A percentile compares a stretch with the other conserved stretches of the same genome.
Evolutionary conservation across 2,329 filamentous ascomycete genomes (phyloP).

Genomic region (Polychaeton citri): DNA sequence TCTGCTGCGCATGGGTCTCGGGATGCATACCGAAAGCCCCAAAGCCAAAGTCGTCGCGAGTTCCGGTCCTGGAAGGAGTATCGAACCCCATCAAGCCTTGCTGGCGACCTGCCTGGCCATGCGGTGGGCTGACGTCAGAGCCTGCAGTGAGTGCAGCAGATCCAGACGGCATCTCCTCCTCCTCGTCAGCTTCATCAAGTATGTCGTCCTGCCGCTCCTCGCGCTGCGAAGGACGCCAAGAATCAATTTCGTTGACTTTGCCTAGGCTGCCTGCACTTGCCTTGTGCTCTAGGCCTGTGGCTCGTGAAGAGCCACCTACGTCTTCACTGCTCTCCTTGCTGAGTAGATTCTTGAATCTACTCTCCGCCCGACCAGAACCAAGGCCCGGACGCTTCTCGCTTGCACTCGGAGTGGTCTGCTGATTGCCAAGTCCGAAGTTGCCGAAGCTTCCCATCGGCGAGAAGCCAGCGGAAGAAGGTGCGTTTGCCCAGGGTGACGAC

Average conservation of each 20-base stretch:
- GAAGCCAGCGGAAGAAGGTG: slow-evolving; percentile 49
- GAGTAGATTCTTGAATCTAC: slow-evolving; percentile 74
- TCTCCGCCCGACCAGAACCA: slow-evolving; percentile 58
- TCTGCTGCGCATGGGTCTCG: slow-evolving; percentile 23
- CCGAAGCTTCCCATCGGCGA: slow-evolving; percentile 77
- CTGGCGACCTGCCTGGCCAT: slow-evolving; percentile 13
- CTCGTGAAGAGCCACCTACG: slow-evolving; percentile 13
- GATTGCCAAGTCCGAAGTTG: slow-evolving; percentile 58
- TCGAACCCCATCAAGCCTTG: slow-evolving; percentile 29
- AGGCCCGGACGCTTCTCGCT: slow-evolving; percentile 60
- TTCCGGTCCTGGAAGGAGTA: slow-evolving; percentile 32
- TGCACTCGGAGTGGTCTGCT: slow-evolving; percentile 30
- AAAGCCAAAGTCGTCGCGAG: slow-evolving; percentile 47
- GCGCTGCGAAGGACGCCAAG: slow-evolving; percentile 26
- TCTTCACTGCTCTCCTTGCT: slow-evolving; percentile 64
- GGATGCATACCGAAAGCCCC: slow-evolving; percentile 48
- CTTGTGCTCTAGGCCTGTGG: slow-evolving; percentile 39
- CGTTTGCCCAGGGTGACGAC: slow-evolving; percentile 45
- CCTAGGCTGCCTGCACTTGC: slow-evolving; percentile 38
- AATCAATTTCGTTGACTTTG: slow-evolving; percentile 41
- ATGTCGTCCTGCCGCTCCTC: slow-evolving; percentile 10
- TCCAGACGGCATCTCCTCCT: slow-evolving; percentile 52
- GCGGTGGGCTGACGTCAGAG: slow-evolving; percentile 51
- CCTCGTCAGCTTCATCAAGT: slow-evolving; percentile 57
- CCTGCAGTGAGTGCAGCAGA: slow-evolving; percentile 63